phyloP scores from a whole-genome alignment of 2,329 filamentous ascomycete species.

The Xylaria sp. region DNA sequence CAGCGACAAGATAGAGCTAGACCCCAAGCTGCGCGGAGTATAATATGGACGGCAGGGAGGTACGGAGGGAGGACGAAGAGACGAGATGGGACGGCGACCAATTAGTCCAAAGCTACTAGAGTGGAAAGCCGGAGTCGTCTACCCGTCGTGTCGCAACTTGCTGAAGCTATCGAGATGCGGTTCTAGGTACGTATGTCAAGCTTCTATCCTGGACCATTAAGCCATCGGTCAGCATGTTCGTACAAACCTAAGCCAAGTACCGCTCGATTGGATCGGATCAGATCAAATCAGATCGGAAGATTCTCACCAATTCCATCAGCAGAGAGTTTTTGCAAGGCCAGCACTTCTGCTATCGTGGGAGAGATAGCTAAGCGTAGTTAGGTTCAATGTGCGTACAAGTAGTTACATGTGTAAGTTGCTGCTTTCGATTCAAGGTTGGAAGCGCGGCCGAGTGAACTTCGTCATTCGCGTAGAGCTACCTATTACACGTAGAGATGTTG shows the following conservation, averaged over 20 bases:
- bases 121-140: neutral
- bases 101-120: neutral
- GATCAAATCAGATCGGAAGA: neutral
- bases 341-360: neutral
- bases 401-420: neutral
- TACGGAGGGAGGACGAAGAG: neutral
- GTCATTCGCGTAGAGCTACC: constrained; percentile 10
- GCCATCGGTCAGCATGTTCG: too few relatives aligned
- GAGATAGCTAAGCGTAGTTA: neutral
- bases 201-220: too few relatives aligned
- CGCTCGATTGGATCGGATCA: neutral
- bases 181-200: neutral
- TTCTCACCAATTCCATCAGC: constrained; percentile 17
- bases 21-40: neutral
- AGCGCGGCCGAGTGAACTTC: constrained; percentile 12
- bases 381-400: neutral
- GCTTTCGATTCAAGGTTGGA: constrained; percentile 9
- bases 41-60: neutral
- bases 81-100: neutral
- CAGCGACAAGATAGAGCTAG: constrained; percentile 3
- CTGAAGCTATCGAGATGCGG: constrained; percentile 5
- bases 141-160: constrained; percentile 8
- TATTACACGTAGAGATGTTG: neutral
- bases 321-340: neutral
- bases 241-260: too few relatives aligned